Percentiles rank a stretch among this genome's conserved stretches.
These are phyloP conservation scores for Monosporozyma siamensis DNA, from an alignment of 805 yeast genomes.

Conservation along the genomic window DNA sequence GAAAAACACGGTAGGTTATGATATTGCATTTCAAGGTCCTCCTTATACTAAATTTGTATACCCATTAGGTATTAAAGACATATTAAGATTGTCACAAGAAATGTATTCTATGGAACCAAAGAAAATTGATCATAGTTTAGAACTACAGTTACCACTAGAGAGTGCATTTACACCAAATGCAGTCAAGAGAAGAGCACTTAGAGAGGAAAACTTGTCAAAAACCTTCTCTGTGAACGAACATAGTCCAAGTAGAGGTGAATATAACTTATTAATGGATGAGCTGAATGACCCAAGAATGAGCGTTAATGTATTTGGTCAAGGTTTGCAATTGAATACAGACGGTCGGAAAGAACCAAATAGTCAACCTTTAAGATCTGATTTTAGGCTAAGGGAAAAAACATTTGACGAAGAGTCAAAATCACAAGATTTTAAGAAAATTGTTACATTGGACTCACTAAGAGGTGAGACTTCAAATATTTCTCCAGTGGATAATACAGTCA, in stretches of 20 bases:
- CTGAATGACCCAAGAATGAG: neutral
- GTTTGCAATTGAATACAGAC: too few species aligned
- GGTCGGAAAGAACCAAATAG: too few species aligned
- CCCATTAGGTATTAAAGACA: slow-evolving; percentile 1
- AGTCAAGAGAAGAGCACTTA: neutral
- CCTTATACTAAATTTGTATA: neutral
- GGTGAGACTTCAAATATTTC: neutral
- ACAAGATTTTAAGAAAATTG: neutral
- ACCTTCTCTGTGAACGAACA: neutral
- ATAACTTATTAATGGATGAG: neutral
- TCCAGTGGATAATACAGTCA: neutral
- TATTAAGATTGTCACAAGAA: neutral
- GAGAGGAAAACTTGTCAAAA: neutral
- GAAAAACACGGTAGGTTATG: neutral
- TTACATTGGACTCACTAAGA: neutral
- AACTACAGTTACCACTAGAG: neutral
- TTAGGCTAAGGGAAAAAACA: too few species aligned
- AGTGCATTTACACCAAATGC: slow-evolving; percentile 1
- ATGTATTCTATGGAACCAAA: too few species aligned
- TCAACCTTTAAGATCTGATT: too few species aligned
- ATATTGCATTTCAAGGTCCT: neutral
- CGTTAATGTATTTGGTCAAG: neutral
- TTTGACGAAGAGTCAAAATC: neutral
- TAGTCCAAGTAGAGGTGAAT: neutral
- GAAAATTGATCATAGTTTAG: neutral